Evolutionary conservation across 768 basidiomycete species (phyloP), one percentile per base, ranked within the genome.

Genomic region (Boletus eberwhitei): DNA sequence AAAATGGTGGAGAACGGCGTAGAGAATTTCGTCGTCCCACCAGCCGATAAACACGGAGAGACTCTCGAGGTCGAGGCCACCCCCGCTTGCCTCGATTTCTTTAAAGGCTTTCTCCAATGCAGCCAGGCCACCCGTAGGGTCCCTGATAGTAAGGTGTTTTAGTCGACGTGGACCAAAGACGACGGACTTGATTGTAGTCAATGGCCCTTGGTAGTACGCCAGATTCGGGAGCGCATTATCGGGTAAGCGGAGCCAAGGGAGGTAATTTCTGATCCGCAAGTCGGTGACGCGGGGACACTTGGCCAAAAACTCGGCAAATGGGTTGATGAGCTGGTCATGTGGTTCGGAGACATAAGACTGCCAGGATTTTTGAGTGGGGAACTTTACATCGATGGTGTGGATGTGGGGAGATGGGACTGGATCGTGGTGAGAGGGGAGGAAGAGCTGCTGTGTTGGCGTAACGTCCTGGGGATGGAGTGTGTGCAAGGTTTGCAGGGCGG

Each of bases 1-100:
- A 52, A 79, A 77, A 37, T 76, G 69, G 42, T 67, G 62, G n/a
- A 68, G 67, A 22, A 77, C 59, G 6, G 76, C 77, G 37, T 76
- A 71, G 19, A 80, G 59, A 8, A 79, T 70, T 57, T 80, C 78
- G 39, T 75, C 68, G 53, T 79, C 78, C 79, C 79, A 80, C 49
- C 65, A 64, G 36, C 72, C 66, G n/a, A 72, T 55, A 41, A 76
- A 73, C 11, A 74, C 61, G 29, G 75, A 64, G 14, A 72, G 59
- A 0, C 57, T 54, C n/a, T 72, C 71, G 16, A 76, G 61, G 2
- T 54, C 50, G 2, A 53, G 35, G n/a, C 70, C 59, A 11, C 38
- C 35, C 0, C 58, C 62, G 7, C 35, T 32, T 1, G 50, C 42
- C 21, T 71, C 69, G 21, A 68, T 55, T 11, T 70, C 66, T 17